These are phyloP conservation scores for Geranium incanum DNA, from an alignment of 441 rosid genomes.

Conservation along the genomic window DNA sequence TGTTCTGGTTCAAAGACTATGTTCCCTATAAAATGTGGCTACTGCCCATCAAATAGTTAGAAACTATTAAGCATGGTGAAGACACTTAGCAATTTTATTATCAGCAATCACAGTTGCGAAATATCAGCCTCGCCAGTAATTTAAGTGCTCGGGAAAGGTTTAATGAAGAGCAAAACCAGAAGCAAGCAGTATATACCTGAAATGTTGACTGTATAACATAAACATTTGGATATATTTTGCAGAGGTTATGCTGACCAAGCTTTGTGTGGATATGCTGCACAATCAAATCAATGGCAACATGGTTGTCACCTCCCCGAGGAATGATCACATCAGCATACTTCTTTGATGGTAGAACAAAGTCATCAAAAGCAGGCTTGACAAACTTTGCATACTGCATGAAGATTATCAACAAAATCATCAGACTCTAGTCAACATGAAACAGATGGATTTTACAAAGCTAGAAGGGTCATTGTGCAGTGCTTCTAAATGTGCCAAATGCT, in stretches of 20 bases:
- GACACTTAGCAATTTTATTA: too few species aligned
- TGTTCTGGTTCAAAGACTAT: background rate
- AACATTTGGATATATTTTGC: constrained; percentile 85
- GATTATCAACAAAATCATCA: constrained; percentile 14
- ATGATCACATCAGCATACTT: constrained; percentile 96
- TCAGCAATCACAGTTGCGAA: too few species aligned
- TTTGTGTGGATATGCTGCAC: constrained; percentile 68
- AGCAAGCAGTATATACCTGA: constrained; percentile 48
- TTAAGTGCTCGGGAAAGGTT: background rate
- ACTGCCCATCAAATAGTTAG: too few species aligned
- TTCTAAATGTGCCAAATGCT: background rate
- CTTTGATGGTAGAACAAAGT: constrained; percentile 91
- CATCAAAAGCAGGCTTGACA: constrained; percentile 99
- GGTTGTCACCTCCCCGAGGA: constrained; percentile 96
- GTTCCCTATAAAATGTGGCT: background rate
- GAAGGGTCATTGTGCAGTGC: background rate
- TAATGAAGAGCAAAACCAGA: background rate
- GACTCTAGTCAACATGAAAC: constrained; percentile 7
- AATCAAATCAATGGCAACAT: constrained; percentile 90
- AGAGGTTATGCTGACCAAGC: constrained; percentile 60
- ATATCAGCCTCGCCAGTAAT: too few species aligned
- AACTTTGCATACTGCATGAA: constrained; percentile 77
- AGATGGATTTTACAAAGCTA: background rate
- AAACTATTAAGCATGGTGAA: too few species aligned
- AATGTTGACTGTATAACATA: constrained; percentile 77